These are phyloP conservation scores for Candida orba DNA, from an alignment of 805 yeast species.

Conservation along the genomic window DNA sequence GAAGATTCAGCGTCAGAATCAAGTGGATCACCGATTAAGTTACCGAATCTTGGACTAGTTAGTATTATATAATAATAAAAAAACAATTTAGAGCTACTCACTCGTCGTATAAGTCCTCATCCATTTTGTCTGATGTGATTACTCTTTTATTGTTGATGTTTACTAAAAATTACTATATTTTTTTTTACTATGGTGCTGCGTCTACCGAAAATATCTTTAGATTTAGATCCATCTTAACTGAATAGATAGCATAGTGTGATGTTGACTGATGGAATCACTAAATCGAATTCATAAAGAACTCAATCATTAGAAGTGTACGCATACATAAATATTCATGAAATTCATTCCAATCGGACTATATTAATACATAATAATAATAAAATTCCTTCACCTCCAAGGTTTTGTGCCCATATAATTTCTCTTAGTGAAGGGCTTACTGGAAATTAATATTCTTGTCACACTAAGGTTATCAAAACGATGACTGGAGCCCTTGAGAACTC, in stretches of 20 bases:
- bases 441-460: too few relatives aligned
- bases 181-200: not conserved
- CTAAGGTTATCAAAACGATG: too few relatives aligned
- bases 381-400: too few relatives aligned
- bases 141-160: not conserved
- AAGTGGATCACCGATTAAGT: slow-evolving; percentile 46
- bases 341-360: too few relatives aligned
- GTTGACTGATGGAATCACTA: too few relatives aligned
- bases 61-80: not conserved
- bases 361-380: too few relatives aligned
- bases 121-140: slow-evolving; percentile 26
- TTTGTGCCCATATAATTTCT: too few relatives aligned
- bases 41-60: slow-evolving; percentile 43
- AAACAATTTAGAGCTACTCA: slow-evolving; percentile 17
- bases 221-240: not conserved
- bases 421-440: too few relatives aligned
- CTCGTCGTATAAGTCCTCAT: slow-evolving; percentile 73
- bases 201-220: not conserved
- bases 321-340: too few relatives aligned
- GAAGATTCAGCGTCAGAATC: slow-evolving; percentile 40
- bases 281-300: too few relatives aligned
- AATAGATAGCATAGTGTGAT: not conserved
- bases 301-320: too few relatives aligned
- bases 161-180: not conserved
- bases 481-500: too few relatives aligned